A percentile compares a stretch with the other conserved stretches of the same genome.
These are phyloP conservation scores for Rhodotorula babjevae DNA, from an alignment of 768 basidiomycete species.

Conservation along the genomic window DNA sequence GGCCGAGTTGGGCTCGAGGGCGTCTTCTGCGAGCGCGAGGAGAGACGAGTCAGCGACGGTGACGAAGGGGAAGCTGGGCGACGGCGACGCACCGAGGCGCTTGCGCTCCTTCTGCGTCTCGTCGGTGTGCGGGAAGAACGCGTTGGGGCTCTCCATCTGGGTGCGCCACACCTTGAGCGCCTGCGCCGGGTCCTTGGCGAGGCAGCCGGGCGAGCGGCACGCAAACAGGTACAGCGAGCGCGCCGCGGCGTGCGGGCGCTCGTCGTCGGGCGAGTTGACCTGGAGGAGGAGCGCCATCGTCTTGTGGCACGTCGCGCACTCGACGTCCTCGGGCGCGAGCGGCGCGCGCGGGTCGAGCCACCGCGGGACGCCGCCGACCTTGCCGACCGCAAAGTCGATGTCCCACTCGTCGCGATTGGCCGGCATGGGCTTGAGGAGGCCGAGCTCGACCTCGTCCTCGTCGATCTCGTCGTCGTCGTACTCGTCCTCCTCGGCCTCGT, in stretches of 20 bases:
- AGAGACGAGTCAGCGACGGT: background rate
- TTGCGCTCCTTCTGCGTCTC: slow-evolving; percentile 8
- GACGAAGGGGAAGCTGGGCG: background rate
- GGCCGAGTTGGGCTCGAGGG: background rate
- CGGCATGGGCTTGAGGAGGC: slow-evolving; percentile 53
- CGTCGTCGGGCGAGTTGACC: slow-evolving; percentile 40
- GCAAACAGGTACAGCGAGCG: slow-evolving; percentile 40
- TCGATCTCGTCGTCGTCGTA: slow-evolving; percentile 54
- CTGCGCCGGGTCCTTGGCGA: slow-evolving; percentile 5
- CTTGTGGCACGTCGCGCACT: slow-evolving; percentile 24
- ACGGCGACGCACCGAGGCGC: slow-evolving; percentile 9
- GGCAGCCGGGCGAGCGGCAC: slow-evolving; percentile 25
- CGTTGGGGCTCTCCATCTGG: slow-evolving; percentile 34
- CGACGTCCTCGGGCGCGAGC: slow-evolving; percentile 14
- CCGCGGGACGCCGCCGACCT: slow-evolving; percentile 35
- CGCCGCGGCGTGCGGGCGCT: slow-evolving; percentile 35
- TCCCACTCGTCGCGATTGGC: slow-evolving; percentile 44
- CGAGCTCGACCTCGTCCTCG: slow-evolving; percentile 50
- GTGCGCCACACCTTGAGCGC: slow-evolving; percentile 19
- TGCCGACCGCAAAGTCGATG: slow-evolving; percentile 39
- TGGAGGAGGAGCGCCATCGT: slow-evolving; percentile 37
- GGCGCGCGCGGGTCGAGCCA: slow-evolving; percentile 39
- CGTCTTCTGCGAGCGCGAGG: background rate
- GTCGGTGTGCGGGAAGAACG: slow-evolving; percentile 33
- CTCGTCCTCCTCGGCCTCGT: slow-evolving; percentile 19